Evolutionary conservation across 2,329 filamentous ascomycete genomes (phyloP).

Genomic region (Fusarium coicis): DNA sequence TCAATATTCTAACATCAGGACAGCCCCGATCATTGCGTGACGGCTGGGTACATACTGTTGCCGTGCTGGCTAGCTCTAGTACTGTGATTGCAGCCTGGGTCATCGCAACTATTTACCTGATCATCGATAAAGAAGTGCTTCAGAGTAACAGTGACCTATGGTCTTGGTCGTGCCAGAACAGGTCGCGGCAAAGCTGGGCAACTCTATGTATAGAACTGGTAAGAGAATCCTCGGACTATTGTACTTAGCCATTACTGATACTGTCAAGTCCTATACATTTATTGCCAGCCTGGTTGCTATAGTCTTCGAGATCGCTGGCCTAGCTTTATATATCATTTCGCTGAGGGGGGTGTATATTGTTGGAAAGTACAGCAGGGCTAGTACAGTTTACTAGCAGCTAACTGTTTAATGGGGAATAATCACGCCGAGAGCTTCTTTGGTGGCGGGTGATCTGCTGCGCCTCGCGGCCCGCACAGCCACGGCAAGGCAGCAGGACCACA

Average conservation of each 20-base stretch:
- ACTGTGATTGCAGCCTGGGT: not conserved
- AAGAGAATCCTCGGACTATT: not conserved
- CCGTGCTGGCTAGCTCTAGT: not conserved
- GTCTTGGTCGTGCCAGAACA: slow-evolving; percentile 17
- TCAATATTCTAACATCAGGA: not conserved
- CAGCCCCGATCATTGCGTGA: not conserved
- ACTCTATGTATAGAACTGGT: slow-evolving; percentile 4
- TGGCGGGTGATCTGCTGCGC: not conserved
- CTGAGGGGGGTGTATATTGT: not conserved
- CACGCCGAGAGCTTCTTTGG: not conserved
- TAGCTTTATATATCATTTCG: not conserved
- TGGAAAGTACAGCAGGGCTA: slow-evolving; percentile 10
- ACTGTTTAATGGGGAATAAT: not conserved
- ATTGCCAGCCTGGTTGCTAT: not conserved
- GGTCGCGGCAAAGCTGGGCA: not conserved
- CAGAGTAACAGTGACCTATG: slow-evolving; percentile 3
- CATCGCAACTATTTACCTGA: not conserved
- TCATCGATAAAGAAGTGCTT: slow-evolving; percentile 4
- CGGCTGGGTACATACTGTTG: not conserved
- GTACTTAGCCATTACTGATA: not conserved
- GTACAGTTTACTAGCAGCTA: not conserved
- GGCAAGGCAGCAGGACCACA: not conserved
- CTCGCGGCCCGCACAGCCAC: not conserved
- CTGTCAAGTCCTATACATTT: not conserved
- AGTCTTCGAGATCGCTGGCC: not conserved